These are phyloP conservation scores for Ambrosiella xylebori DNA, from an alignment of 2,329 filamentous ascomycete species.

Conservation along the genomic window DNA sequence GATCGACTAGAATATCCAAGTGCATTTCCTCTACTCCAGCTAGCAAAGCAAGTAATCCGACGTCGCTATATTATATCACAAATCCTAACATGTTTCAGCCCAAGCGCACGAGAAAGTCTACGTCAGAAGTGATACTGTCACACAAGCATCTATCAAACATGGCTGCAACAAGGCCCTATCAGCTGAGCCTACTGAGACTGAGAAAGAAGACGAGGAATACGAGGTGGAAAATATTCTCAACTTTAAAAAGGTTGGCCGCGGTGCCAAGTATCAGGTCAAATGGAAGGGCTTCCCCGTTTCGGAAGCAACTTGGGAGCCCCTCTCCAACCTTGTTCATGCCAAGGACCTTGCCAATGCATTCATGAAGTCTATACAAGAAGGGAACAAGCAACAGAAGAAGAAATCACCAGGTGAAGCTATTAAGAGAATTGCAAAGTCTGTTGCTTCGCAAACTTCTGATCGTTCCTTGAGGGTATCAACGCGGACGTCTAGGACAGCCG, in stretches of 20 bases:
- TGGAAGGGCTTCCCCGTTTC: constrained; percentile 31
- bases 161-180: neutral
- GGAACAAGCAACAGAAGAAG: constrained; percentile 16
- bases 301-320: constrained; percentile 38
- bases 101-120: neutral
- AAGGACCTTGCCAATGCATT: constrained; percentile 21
- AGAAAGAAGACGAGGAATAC: constrained; percentile 20
- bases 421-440: neutral
- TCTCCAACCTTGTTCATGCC: constrained; percentile 26
- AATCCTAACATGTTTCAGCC: neutral
- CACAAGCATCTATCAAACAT: neutral
- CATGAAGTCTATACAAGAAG: neutral
- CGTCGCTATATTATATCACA: neutral
- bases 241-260: constrained; percentile 21
- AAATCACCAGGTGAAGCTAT: neutral
- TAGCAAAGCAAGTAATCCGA: neutral
- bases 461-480: too few relatives aligned
- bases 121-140: neutral
- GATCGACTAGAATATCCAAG: neutral
- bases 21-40: neutral
- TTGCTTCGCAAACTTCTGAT: neutral
- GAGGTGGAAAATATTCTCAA: constrained; percentile 32
- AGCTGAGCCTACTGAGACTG: neutral
- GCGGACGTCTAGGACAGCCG: too few relatives aligned
- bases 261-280: constrained; percentile 32